phyloP scores from a whole-genome alignment of 176 grass and related monocot species.

The Aegilops sharonensis region DNA sequence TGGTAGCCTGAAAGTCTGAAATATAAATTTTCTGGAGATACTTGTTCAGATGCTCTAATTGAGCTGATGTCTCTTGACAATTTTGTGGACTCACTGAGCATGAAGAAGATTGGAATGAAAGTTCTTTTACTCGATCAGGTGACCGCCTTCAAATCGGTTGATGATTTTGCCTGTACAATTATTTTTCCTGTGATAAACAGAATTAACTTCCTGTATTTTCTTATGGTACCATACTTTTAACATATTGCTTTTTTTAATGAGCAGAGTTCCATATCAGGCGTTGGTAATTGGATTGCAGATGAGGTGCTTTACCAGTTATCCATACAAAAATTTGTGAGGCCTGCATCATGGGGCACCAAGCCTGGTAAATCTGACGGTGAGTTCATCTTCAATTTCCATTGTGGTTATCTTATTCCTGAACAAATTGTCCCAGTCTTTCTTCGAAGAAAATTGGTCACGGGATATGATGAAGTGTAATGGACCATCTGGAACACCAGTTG shows the following conservation, averaged over 20 bases:
- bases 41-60: constrained; percentile 55
- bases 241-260: background rate
- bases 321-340: background rate
- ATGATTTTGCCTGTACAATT: constrained; percentile 1
- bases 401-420: background rate
- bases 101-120: constrained; percentile 81
- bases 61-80: constrained; percentile 52
- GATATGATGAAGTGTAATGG: background rate
- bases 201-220: background rate
- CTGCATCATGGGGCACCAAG: constrained; percentile 59
- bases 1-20: constrained; percentile 88
- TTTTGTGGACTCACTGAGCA: constrained; percentile 49
- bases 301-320: constrained; percentile 88
- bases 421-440: background rate
- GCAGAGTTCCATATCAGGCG: constrained; percentile 76
- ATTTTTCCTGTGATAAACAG: background rate
- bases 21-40: background rate
- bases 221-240: background rate
- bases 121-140: constrained; percentile 87
- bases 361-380: constrained; percentile 72
- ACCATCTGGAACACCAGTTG: background rate
- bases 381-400: background rate
- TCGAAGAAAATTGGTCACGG: background rate
- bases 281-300: constrained; percentile 86
- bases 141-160: background rate